Base-by-base conservation (phyloP, 768 basidiomycete genomes). In the Podaxis pistillaris region DNA sequence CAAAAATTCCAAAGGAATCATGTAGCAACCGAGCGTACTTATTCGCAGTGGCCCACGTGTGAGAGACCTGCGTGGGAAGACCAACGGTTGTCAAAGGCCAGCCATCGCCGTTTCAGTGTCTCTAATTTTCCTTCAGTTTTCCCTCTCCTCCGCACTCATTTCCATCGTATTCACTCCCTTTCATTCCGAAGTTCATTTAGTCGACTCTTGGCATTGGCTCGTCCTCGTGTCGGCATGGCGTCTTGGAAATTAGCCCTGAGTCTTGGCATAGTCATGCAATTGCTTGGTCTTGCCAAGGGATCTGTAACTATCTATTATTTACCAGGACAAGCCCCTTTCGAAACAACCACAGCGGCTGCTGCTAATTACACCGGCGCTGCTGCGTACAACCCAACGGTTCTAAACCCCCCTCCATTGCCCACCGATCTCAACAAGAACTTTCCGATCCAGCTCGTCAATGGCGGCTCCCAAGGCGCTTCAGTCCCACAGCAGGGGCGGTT, bases 401-500 rank as follows among this genome's bases (percentile, higher is more conserved):
- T 90, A 5, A 71, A 65, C 33, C 72, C 86, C 1, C 87, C 87
- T 5, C 68, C 85, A 0, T 72, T 84, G 0, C 87, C 88, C 0
- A 75, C 72, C 53, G 58, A 74, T 0, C 67, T 78, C 4, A 70
- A 77, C 19, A 80, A 77, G 1, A 71, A 77, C 33, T 85, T 88
- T 68, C 66, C 66, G 26, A 69, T 87, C 7, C 76, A 81, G 62
- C 70, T 89, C 41, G 72, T 75, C 33, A 69, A 70, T 64, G 70
- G 70, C 11, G 75, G 72, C 7, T 72, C 74, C 8, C 54, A 67
- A 1, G 76, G 74, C 12, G 65, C 76, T 1, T 78, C 79, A 4
- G 78, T 80, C 33, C 65, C 68, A 9, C 77, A 78, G 58, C 70
- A 68, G 37, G 80, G 78, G 44, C 68, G 71, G 1, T 81, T 81